These are phyloP conservation scores for Geranium brycei DNA, from an alignment of 345 rosid species.

Conservation along the genomic window DNA sequence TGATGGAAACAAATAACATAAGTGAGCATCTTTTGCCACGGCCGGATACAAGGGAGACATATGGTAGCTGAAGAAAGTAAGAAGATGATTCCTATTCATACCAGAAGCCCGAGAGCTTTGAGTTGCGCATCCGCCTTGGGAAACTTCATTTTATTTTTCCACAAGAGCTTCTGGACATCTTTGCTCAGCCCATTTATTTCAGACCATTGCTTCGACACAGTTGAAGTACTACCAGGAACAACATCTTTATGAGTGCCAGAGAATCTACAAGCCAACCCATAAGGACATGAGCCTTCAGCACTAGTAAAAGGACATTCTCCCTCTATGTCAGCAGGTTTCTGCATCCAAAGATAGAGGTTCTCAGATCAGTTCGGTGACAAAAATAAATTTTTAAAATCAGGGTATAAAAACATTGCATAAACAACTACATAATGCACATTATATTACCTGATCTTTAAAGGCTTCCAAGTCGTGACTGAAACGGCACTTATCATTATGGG, in stretches of 20 bases:
- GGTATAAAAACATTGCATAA: not conserved
- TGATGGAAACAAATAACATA: too few species aligned
- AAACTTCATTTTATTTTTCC: slow-evolving; percentile 74
- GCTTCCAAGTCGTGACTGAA: slow-evolving; percentile 75
- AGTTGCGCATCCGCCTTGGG: slow-evolving; percentile 64
- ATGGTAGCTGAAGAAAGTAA: not conserved
- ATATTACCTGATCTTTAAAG: slow-evolving; percentile 56
- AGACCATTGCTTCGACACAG: slow-evolving; percentile 16
- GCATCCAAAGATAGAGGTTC: slow-evolving; percentile 10
- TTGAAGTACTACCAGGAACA: slow-evolving; percentile 9
- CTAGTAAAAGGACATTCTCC: slow-evolving; percentile 73
- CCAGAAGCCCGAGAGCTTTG: slow-evolving; percentile 62
- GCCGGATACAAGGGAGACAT: not conserved
- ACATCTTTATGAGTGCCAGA: slow-evolving; percentile 41
- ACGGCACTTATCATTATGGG: slow-evolving; percentile 53
- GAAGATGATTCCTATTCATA: slow-evolving; percentile 13
- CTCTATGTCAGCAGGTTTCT: slow-evolving; percentile 84
- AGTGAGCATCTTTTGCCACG: too few species aligned
- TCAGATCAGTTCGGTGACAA: not conserved
- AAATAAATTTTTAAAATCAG: not conserved
- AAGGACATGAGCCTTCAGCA: slow-evolving; percentile 44
- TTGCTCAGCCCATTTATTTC: slow-evolving; percentile 67
- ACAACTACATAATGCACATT: not conserved
- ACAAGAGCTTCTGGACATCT: slow-evolving; percentile 72
- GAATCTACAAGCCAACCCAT: slow-evolving; percentile 79